Percentiles rank a stretch among this genome's conserved stretches.
Evolutionary conservation across 2,329 filamentous ascomycete species (phyloP).

Genomic region (Penicillium sp.): DNA sequence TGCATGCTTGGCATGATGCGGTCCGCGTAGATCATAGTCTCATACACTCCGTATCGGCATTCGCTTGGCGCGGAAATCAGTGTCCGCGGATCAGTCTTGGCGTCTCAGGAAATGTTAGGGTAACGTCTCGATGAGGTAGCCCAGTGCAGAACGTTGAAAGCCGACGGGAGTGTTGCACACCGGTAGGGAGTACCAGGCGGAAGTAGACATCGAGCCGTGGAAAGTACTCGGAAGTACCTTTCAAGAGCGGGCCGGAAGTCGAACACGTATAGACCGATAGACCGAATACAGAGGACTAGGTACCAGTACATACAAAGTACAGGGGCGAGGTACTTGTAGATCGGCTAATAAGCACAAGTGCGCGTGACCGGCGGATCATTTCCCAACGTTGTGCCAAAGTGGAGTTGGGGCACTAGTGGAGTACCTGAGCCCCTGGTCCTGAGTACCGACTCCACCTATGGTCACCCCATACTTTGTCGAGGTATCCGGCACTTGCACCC

Average conservation of each 20-base stretch:
- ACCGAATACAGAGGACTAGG: too few species aligned
- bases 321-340: too few species aligned
- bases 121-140: too few species aligned
- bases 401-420: neutral
- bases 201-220: too few species aligned
- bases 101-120: neutral
- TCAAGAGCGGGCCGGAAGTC: neutral
- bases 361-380: slow-evolving; percentile 28
- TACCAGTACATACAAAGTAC: too few species aligned
- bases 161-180: too few species aligned
- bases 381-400: slow-evolving; percentile 1
- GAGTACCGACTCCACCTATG: slow-evolving; percentile 5
- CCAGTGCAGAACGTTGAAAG: too few species aligned
- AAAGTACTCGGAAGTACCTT: neutral
- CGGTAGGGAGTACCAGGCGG: too few species aligned
- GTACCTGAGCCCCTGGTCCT: slow-evolving; percentile 4
- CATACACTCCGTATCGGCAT: neutral
- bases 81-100: slow-evolving; percentile 16
- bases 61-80: slow-evolving; percentile 21
- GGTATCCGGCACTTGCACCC: neutral
- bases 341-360: neutral
- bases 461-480: slow-evolving; percentile 5
- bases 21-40: slow-evolving; percentile 12
- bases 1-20: slow-evolving; percentile 15
- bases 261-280: too few species aligned